Base-by-base conservation (phyloP, 805 yeast species). In the Kregervanrija fluxuum region DNA sequence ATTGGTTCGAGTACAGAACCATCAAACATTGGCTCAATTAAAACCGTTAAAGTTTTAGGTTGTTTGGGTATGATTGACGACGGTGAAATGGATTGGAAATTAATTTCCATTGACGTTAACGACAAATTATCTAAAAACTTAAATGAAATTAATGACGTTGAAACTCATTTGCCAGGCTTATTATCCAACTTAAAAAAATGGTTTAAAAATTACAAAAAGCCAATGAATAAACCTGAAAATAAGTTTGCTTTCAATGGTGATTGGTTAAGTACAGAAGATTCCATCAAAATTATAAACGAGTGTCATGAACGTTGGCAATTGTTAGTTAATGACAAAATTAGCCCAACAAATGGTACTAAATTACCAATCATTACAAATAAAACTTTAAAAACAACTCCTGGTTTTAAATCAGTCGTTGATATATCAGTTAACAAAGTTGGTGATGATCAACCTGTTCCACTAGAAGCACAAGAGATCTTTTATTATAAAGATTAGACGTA, bases 51-150 rank as follows among this genome's bases (percentile, higher is more conserved):
- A 64, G 74, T 85, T 6, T 69, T 85, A 47, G 93, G 93, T 43
- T 81, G 85, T 37, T 67, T 85, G 67, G 93, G 89, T 5, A 68
- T 85, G 55, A 79, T 85, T 48, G 95, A 85, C 57, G 97, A 90
- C 66, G 97, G 96, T 54, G 99, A 93, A 69, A 75, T 95, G 47
- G 99, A 91, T 69, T 91, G 98, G 98, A 87, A 87, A 66, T 71
- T 87, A 31, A 76, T 87, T 47, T 87, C 75, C 14, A 82, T 87
- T 45, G 82, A 82, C 56, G 67, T 71, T 30, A 67, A 73, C 43
- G 95, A 86, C 61, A 82, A 85, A 38, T 59, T 82, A 58, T 81
- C 87, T 17, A 47, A 69, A 5, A 68, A 76, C 51, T 61, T 87
- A 46, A 69, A 80, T 55, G 80, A 75, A 59, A 71, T 87, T 38